Evolutionary conservation across 768 basidiomycete species (phyloP).

Genomic region (Xerocomellus intermedius): DNA sequence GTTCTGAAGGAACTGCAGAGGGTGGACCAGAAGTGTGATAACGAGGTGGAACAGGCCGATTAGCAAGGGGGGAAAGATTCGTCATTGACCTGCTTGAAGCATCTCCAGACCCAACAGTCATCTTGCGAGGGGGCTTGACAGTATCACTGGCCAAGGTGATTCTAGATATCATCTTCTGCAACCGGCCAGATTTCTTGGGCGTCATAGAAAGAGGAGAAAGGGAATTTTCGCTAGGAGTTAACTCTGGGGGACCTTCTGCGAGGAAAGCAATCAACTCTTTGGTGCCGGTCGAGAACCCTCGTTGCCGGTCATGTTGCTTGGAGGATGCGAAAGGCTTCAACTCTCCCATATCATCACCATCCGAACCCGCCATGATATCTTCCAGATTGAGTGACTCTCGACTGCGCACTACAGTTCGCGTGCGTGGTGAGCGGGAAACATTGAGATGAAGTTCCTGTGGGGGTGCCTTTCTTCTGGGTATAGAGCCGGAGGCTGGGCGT

Average conservation of each 20-base stretch:
- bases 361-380: slow-evolving; percentile 69
- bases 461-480: slow-evolving; percentile 22
- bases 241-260: slow-evolving; percentile 53
- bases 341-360: slow-evolving; percentile 48
- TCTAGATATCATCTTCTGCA: slow-evolving; percentile 83
- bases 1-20: slow-evolving; percentile 43
- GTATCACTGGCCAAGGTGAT: slow-evolving; percentile 50
- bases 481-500: slow-evolving; percentile 20
- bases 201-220: slow-evolving; percentile 37
- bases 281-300: slow-evolving; percentile 43
- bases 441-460: slow-evolving; percentile 32
- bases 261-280: slow-evolving; percentile 58
- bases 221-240: slow-evolving; percentile 37
- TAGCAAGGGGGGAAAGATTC: slow-evolving; percentile 51
- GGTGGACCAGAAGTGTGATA: slow-evolving; percentile 46
- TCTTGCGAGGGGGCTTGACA: slow-evolving; percentile 33
- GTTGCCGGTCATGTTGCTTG: slow-evolving; percentile 37
- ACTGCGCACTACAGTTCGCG: slow-evolving; percentile 51
- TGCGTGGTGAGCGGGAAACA: slow-evolving; percentile 27
- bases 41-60: slow-evolving; percentile 61
- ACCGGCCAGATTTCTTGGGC: slow-evolving; percentile 52
- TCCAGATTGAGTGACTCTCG: slow-evolving; percentile 74
- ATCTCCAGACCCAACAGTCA: slow-evolving; percentile 25
- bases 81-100: slow-evolving; percentile 34
- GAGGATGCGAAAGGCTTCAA: slow-evolving; percentile 36